phyloP scores from a whole-genome alignment of 1,284 basidiomycete species.

The Caloboletus inedulis region DNA sequence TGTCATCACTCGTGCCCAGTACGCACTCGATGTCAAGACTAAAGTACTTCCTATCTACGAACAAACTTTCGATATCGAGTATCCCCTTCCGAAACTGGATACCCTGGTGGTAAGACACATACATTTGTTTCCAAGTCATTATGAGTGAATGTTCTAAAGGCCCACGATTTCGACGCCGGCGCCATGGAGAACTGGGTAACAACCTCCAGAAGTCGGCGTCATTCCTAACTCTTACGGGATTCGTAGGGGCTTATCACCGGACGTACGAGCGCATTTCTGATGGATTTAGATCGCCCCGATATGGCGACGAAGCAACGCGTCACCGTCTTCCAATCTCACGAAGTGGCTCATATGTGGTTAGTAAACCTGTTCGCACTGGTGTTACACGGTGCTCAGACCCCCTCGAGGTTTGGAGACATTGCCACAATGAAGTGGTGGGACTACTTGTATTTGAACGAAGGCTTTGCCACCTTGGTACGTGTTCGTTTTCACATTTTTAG shows the following conservation, averaged over 20 bases:
- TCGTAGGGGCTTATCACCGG: slow-evolving; percentile 84
- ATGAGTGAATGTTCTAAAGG: slow-evolving; percentile 37
- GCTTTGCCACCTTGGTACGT: slow-evolving; percentile 80
- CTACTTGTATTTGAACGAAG: slow-evolving; percentile 85
- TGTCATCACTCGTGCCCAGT: slow-evolving; percentile 77
- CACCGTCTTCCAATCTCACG: slow-evolving; percentile 78
- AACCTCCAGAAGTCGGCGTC: not conserved
- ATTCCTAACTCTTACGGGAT: not conserved
- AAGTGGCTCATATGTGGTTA: slow-evolving; percentile 82
- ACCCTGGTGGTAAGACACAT: slow-evolving; percentile 64
- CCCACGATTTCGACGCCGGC: slow-evolving; percentile 84
- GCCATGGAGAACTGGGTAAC: slow-evolving; percentile 92
- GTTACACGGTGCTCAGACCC: slow-evolving; percentile 3
- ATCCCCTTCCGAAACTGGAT: slow-evolving; percentile 91
- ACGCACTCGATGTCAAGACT: slow-evolving; percentile 87
- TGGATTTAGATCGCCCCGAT: slow-evolving; percentile 78
- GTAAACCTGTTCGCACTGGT: slow-evolving; percentile 7
- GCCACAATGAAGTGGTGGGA: slow-evolving; percentile 96
- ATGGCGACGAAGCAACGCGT: slow-evolving; percentile 78
- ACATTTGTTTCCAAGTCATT: not conserved
- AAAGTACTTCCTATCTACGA: slow-evolving; percentile 92
- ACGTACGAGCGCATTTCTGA: slow-evolving; percentile 78
- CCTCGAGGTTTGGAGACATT: slow-evolving; percentile 79
- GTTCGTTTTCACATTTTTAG: not conserved
- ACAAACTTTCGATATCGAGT: slow-evolving; percentile 86